Conservation (phyloP, 164 flowering plant species). For the Stephania cephalantha region DNA sequence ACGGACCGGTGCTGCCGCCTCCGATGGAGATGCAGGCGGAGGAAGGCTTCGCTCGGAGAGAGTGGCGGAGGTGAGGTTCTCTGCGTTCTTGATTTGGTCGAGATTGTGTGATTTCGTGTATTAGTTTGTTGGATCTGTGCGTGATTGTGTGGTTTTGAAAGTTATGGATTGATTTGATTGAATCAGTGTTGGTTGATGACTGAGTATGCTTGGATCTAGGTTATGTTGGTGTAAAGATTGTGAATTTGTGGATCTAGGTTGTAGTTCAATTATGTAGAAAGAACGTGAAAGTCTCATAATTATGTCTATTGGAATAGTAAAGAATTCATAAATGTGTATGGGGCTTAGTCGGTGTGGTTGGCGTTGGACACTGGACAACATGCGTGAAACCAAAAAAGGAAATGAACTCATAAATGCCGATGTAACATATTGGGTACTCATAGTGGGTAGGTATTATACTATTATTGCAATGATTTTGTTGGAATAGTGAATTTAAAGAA, state of each 20-base stretch:
- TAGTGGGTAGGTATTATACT: too few species aligned
- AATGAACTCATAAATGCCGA: too few species aligned
- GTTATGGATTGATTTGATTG: background rate
- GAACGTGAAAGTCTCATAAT: too few species aligned
- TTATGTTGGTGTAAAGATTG: background rate
- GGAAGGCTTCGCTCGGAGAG: slow-evolving; percentile 77
- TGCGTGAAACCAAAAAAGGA: too few species aligned
- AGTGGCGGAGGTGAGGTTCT: slow-evolving; percentile 77
- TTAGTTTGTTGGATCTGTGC: background rate
- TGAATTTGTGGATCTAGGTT: background rate
- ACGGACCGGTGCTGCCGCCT: slow-evolving; percentile 88
- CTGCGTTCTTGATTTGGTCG: background rate
- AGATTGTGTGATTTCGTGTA: background rate
- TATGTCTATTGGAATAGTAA: too few species aligned
- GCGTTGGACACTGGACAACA: too few species aligned
- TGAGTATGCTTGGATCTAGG: background rate
- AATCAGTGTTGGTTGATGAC: background rate
- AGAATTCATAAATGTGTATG: too few species aligned
- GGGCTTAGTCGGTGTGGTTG: too few species aligned
- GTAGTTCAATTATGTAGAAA: too few species aligned
- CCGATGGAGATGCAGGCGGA: slow-evolving; percentile 72
- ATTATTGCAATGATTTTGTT: too few species aligned
- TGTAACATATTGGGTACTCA: too few species aligned
- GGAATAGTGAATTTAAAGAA: too few species aligned
- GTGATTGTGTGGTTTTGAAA: background rate